These are phyloP conservation scores for Castanea crenata DNA, from an alignment of 306 rosid genomes.

Conservation along the genomic window DNA sequence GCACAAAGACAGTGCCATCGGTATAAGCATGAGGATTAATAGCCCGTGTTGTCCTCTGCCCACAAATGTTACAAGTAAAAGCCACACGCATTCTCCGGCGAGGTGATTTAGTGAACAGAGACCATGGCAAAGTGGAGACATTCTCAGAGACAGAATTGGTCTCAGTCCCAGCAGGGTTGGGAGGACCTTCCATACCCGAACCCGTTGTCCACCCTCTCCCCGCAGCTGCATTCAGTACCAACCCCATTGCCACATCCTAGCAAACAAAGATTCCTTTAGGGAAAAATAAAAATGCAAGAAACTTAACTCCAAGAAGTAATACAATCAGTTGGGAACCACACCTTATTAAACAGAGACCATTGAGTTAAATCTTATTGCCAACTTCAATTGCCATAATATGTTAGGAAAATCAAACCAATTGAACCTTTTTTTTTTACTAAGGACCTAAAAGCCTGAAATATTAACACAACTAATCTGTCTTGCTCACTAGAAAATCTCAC, in stretches of 20 bases:
- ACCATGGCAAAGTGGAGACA: slow-evolving; percentile 96
- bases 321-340: too few species aligned
- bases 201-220: slow-evolving; percentile 99
- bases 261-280: slow-evolving; percentile 10
- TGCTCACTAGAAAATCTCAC: too few species aligned
- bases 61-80: slow-evolving; percentile 92
- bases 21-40: slow-evolving; percentile 96
- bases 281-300: not conserved
- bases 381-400: too few species aligned
- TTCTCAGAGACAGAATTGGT: slow-evolving; percentile 49
- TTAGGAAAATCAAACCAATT: too few species aligned
- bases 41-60: slow-evolving; percentile 92
- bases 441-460: too few species aligned
- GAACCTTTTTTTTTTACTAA: too few species aligned
- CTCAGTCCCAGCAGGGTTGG: slow-evolving; percentile 64
- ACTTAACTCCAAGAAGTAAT: not conserved
- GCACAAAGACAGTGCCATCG: slow-evolving; percentile 98
- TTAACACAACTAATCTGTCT: too few species aligned
- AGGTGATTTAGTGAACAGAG: slow-evolving; percentile 93
- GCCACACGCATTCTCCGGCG: slow-evolving; percentile 92
- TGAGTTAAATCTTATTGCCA: too few species aligned
- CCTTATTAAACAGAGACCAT: too few species aligned
- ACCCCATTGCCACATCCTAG: slow-evolving; percentile 95
- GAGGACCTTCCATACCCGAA: slow-evolving; percentile 98
- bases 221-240: slow-evolving; percentile 81